Base-by-base conservation (phyloP, 352 stramenopile genomes). In the Thalassiosira ordinaria region DNA sequence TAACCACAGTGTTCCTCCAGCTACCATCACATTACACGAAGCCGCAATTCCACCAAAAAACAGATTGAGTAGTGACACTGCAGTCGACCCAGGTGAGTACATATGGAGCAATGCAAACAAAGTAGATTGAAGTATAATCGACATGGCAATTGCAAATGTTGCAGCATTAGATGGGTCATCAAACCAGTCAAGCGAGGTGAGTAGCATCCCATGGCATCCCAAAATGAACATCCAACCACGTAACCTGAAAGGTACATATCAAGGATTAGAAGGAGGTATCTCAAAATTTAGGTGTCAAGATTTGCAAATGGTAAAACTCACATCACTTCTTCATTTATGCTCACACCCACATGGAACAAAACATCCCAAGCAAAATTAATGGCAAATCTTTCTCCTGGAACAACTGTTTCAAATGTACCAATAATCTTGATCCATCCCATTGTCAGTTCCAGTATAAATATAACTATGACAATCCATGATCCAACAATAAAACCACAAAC, bases 241-340 rank as follows among this genome's bases (percentile, higher is more conserved):
- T 26, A 83, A 24, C 64, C 51, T 65, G 3, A 20, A 35, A 61
- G 37, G 39, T 26, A 61, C 1, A 52, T 18, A 20, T 33, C 6
- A 44, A 44, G 35, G 13, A 44, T 44, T 13, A 44, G 35, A 44
- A 13, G 35, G 13, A 44, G 35, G 39, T 47, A 47, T 47, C 3
- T 47, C 39, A 47, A n/a, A 2, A 47, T n/a, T 47, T 8, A 47
- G 39, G 3, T 27, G 46, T 24, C 20, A 5, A 27, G 8, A 53
- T 27, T 24, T 53, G 18, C 29, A 46, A 35, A 55, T 29, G 39
- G 24, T 31, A 18, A 33, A 27, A 78, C 69, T 69, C 8, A 72
- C 70, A 85, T 85, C 27, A 85, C 49, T 59, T 85, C 78, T 76
- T 85, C 78, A 65, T 85, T 85, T n/a, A 85, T 74, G 49, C 61